phyloP scores from a whole-genome alignment of 768 basidiomycete species.

The Rhodotorula diobovata region DNA sequence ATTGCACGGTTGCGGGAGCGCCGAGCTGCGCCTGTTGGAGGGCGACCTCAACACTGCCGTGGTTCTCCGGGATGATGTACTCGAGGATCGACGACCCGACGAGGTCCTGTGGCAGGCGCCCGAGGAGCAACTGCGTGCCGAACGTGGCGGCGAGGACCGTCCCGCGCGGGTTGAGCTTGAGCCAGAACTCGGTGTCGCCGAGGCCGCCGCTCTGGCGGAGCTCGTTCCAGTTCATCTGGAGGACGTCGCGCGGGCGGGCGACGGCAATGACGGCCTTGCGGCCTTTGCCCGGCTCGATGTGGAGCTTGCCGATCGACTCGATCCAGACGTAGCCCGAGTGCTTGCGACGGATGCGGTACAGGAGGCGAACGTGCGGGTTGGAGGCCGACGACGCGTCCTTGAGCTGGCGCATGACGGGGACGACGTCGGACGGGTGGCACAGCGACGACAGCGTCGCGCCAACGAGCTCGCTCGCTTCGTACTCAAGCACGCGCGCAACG shows the following conservation, averaged over 20 bases:
- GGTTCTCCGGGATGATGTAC: constrained; percentile 43
- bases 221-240: constrained; percentile 56
- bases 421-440: constrained; percentile 83
- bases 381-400: constrained; percentile 53
- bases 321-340: constrained; percentile 73
- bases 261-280: constrained; percentile 71
- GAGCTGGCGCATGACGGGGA: constrained; percentile 84
- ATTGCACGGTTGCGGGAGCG: constrained; percentile 44
- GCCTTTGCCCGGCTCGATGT: constrained; percentile 58
- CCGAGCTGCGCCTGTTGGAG: constrained; percentile 45
- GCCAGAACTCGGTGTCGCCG: constrained; percentile 50
- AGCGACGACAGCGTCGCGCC: constrained; percentile 72
- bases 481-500: constrained; percentile 57
- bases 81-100: constrained; percentile 44
- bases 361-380: constrained; percentile 61
- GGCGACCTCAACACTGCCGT: constrained; percentile 20
- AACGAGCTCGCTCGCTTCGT: constrained; percentile 61
- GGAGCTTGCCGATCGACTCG: constrained; percentile 77
- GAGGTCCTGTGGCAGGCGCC: constrained; percentile 39
- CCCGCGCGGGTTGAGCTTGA: constrained; percentile 49
- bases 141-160: constrained; percentile 48
- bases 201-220: constrained; percentile 57
- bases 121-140: constrained; percentile 47
- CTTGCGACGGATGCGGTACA: constrained; percentile 76
- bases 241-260: constrained; percentile 60